Conservation (phyloP, 306 rosid genomes). For the Trichosanthes cucumerina region DNA sequence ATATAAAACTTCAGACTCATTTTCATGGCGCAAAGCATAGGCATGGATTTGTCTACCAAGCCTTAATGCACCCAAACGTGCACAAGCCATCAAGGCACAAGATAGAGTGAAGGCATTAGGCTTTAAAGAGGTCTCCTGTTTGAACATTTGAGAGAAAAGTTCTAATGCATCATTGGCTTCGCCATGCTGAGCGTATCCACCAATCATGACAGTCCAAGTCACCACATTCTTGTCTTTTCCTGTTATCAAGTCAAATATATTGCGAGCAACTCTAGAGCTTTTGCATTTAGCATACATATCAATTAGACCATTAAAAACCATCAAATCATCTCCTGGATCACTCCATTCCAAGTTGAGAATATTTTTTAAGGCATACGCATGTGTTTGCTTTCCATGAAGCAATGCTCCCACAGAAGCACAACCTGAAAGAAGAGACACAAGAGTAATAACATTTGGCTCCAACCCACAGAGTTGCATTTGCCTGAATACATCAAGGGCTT, state of each 20-base stretch:
- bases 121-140: conserved; percentile 24
- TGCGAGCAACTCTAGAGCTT: conserved; percentile 32
- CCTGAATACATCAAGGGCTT: conserved; percentile 61
- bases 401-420: conserved; percentile 68
- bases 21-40: conserved; percentile 40
- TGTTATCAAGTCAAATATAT: conserved; percentile 44
- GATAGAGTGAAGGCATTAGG: conserved; percentile 80
- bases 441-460: conserved; percentile 60
- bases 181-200: conserved; percentile 84
- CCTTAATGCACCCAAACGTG: conserved; percentile 62
- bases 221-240: conserved; percentile 52
- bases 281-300: conserved; percentile 86
- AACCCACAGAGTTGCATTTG: conserved; percentile 45
- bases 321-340: conserved; percentile 36
- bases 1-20: conserved; percentile 32
- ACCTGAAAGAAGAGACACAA: conserved; percentile 71
- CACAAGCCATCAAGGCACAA: conserved; percentile 82
- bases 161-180: conserved; percentile 69
- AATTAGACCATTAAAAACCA: conserved; percentile 71
- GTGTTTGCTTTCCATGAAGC: conserved; percentile 61
- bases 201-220: conserved; percentile 84
- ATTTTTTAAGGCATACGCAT: conserved; percentile 55
- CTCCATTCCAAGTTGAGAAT: conserved; percentile 28
- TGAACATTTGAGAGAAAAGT: conserved; percentile 61
- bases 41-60: conserved; percentile 62